Percentiles rank a stretch among this genome's conserved stretches.
Evolutionary conservation across 1,284 basidiomycete genomes (phyloP).

Genomic region (Pseudozyma pruni): DNA sequence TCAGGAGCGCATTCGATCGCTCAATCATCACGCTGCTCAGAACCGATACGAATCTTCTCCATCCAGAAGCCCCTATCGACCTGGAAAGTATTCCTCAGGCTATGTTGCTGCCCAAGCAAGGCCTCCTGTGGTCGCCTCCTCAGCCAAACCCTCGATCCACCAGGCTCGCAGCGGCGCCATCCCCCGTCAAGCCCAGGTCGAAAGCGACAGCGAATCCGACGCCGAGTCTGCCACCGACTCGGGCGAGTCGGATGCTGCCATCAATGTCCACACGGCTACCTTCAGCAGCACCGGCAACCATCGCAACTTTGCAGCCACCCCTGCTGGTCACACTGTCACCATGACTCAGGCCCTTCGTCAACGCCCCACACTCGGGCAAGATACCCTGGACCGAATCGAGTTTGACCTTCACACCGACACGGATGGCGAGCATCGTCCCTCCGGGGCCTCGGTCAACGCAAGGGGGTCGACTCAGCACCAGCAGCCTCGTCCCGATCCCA

Average conservation of each 20-base stretch:
- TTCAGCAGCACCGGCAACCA: slow-evolving; percentile 54
- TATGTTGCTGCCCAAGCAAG: slow-evolving; percentile 3
- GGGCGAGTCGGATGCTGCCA: slow-evolving; percentile 29
- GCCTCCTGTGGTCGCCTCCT: slow-evolving; percentile 8
- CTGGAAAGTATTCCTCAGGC: slow-evolving; percentile 26
- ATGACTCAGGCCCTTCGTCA: slow-evolving; percentile 28
- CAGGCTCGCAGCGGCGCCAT: slow-evolving; percentile 12
- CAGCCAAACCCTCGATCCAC: neutral
- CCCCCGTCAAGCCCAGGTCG: slow-evolving; percentile 25
- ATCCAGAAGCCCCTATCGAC: slow-evolving; percentile 30
- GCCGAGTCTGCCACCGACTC: slow-evolving; percentile 42
- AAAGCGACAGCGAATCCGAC: slow-evolving; percentile 46
- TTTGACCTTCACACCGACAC: slow-evolving; percentile 44
- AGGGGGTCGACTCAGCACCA: slow-evolving; percentile 2
- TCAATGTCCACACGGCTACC: slow-evolving; percentile 23
- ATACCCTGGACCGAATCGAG: slow-evolving; percentile 44
- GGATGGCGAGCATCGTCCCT: slow-evolving; percentile 27
- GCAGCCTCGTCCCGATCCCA: slow-evolving; percentile 23
- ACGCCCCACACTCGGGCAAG: slow-evolving; percentile 42
- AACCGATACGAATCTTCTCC: slow-evolving; percentile 31
- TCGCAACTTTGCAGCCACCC: slow-evolving; percentile 43
- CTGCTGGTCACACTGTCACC: slow-evolving; percentile 36
- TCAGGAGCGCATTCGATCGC: slow-evolving; percentile 23
- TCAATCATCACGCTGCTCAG: slow-evolving; percentile 23
- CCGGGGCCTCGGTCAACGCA: slow-evolving; percentile 3